A percentile compares a stretch with the other conserved stretches of the same genome.
Conservation (phyloP, 2,329 filamentous ascomycete species). For the Beauveria bassiana region DNA sequence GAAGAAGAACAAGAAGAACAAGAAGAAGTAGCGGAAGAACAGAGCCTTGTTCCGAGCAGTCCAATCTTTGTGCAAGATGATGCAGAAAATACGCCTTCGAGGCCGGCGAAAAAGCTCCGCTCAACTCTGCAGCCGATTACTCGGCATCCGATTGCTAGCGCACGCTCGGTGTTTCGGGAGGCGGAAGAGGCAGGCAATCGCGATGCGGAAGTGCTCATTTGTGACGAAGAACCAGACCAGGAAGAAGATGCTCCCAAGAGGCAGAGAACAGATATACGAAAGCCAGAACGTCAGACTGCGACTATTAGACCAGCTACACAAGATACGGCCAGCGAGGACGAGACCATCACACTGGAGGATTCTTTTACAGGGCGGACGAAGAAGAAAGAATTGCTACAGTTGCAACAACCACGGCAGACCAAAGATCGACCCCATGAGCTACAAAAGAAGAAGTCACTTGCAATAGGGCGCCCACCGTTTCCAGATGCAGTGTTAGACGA, state of each 20-base stretch:
- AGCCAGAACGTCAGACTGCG: neutral
- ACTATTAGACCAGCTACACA: neutral
- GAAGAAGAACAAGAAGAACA: too few relatives aligned
- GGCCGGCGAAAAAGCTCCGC: neutral
- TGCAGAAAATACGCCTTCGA: neutral
- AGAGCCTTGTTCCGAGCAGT: neutral
- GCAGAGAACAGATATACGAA: neutral
- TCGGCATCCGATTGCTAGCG: neutral
- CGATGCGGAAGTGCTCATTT: neutral
- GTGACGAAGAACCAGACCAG: neutral
- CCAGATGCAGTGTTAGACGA: neutral
- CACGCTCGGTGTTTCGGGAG: neutral
- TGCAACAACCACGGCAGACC: neutral
- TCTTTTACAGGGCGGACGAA: neutral
- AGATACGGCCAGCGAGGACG: neutral
- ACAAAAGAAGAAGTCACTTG: neutral
- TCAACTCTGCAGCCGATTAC: neutral
- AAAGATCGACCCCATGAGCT: neutral
- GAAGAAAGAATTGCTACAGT: neutral
- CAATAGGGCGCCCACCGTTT: neutral
- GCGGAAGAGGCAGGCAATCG: neutral
- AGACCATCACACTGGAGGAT: neutral
- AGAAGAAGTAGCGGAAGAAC: neutral
- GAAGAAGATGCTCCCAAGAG: neutral
- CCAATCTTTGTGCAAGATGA: neutral